phyloP scores from a whole-genome alignment of 768 basidiomycete species.

The Aureoboletus auriporus region DNA sequence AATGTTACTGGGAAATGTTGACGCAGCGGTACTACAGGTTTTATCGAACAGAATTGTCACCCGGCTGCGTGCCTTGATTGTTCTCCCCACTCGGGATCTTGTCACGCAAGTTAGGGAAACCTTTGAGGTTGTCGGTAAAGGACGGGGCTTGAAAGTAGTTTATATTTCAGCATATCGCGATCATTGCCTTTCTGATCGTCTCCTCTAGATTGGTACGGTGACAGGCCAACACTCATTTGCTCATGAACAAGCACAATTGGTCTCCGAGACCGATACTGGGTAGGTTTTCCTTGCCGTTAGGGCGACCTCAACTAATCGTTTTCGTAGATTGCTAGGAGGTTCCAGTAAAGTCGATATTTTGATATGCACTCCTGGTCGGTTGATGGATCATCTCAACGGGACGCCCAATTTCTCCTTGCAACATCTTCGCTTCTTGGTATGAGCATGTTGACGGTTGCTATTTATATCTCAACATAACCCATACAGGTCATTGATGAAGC shows the following conservation, averaged over 20 bases:
- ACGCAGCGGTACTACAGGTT: conserved; percentile 39
- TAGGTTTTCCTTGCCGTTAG: conserved; percentile 28
- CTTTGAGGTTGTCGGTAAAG: conserved; percentile 79
- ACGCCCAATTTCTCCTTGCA: conserved; percentile 91
- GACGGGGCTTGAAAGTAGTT: conserved; percentile 78
- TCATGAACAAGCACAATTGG: conserved; percentile 82
- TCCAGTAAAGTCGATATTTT: conserved; percentile 91
- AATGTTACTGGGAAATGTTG: neutral
- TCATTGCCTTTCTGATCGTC: neutral
- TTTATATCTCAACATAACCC: neutral
- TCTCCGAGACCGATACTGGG: conserved; percentile 55
- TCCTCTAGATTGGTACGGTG: conserved; percentile 61
- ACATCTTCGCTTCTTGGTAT: conserved; percentile 89
- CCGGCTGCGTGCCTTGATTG: conserved; percentile 79
- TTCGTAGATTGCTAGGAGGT: conserved; percentile 67
- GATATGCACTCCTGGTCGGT: conserved; percentile 91
- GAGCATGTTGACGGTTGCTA: conserved; percentile 22
- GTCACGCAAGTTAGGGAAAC: conserved; percentile 91
- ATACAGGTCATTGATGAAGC: conserved; percentile 93
- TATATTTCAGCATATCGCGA: neutral
- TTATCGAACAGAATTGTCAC: conserved; percentile 74
- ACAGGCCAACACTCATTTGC: conserved; percentile 94
- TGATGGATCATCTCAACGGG: conserved; percentile 89
- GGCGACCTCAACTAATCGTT: neutral
- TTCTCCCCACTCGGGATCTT: conserved; percentile 91